Evolutionary conservation across 2,329 filamentous ascomycete species (phyloP).

Genomic region (Penicillium fuscoglaucum): DNA sequence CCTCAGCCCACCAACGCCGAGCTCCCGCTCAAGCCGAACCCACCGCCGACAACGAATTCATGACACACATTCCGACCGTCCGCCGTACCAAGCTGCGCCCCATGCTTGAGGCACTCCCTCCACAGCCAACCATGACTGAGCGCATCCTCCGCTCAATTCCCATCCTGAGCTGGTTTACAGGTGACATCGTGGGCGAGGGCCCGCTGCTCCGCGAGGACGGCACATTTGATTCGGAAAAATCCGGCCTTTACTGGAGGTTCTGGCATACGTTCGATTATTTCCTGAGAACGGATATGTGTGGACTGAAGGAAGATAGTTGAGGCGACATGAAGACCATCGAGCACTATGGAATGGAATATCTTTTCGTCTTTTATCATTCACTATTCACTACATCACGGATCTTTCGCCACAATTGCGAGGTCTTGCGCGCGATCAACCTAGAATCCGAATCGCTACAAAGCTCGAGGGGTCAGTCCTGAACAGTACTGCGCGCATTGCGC

Average conservation of each 20-base stretch:
- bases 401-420: not conserved
- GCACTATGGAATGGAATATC: not conserved
- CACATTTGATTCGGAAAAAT: conserved; percentile 67
- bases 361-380: not conserved
- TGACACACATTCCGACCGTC: conserved; percentile 65
- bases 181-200: conserved; percentile 50
- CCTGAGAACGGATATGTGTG: conserved; percentile 63
- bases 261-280: conserved; percentile 59
- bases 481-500: not conserved
- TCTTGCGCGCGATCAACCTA: not conserved
- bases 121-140: conserved; percentile 65
- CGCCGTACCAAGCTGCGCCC: conserved; percentile 65
- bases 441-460: not conserved
- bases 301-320: conserved; percentile 54
- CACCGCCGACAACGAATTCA: conserved; percentile 47
- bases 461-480: not conserved
- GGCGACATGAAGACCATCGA: not conserved
- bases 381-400: not conserved
- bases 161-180: conserved; percentile 70
- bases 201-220: conserved; percentile 48
- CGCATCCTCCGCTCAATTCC: conserved; percentile 66
- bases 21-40: conserved; percentile 25
- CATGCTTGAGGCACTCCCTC: conserved; percentile 68
- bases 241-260: conserved; percentile 61
- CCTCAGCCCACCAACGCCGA: conserved; percentile 32